phyloP scores from a whole-genome alignment of 768 basidiomycete species.

The Pulveroboletus sp. region DNA sequence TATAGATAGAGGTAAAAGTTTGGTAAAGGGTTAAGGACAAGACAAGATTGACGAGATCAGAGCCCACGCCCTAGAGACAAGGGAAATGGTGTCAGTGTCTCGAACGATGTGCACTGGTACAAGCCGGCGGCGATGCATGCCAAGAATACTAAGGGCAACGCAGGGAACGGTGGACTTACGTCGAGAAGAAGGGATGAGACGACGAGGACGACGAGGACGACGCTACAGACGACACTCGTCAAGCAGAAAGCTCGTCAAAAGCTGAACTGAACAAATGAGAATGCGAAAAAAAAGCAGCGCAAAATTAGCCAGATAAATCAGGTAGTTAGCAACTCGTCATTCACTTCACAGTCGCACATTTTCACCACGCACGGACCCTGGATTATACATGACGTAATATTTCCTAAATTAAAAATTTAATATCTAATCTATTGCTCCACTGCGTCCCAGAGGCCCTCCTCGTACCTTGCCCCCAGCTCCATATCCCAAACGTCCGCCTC shows the following conservation, averaged over 20 bases:
- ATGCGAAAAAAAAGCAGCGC: conserved; percentile 16
- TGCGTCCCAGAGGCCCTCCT: conserved; percentile 39
- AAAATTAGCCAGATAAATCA: conserved; percentile 14
- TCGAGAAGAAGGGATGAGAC: conserved; percentile 13
- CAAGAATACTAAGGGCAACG: not conserved
- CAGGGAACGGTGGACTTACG: conserved; percentile 21
- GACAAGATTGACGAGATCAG: conserved; percentile 32
- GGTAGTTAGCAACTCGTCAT: conserved; percentile 1
- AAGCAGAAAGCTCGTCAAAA: conserved; percentile 17
- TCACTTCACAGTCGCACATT: conserved; percentile 16
- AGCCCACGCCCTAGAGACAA: conserved; percentile 21
- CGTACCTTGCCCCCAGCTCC: conserved; percentile 30
- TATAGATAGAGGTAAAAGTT: conserved; percentile 37
- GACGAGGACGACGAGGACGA: conserved; percentile 14
- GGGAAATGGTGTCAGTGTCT: conserved; percentile 4
- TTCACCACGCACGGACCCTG: conserved; percentile 31
- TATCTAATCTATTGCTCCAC: conserved; percentile 3
- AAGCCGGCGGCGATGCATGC: not conserved
- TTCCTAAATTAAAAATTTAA: conserved; percentile 1
- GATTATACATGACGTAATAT: conserved; percentile 11
- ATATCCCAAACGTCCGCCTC: conserved; percentile 37
- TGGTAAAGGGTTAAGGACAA: conserved; percentile 32
- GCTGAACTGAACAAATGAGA: conserved; percentile 14
- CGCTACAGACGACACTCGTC: conserved; percentile 21
- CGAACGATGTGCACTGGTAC: not conserved